Evolutionary conservation across 305 asterid genomes (phyloP).

Genomic region (Solanum chacoense): DNA sequence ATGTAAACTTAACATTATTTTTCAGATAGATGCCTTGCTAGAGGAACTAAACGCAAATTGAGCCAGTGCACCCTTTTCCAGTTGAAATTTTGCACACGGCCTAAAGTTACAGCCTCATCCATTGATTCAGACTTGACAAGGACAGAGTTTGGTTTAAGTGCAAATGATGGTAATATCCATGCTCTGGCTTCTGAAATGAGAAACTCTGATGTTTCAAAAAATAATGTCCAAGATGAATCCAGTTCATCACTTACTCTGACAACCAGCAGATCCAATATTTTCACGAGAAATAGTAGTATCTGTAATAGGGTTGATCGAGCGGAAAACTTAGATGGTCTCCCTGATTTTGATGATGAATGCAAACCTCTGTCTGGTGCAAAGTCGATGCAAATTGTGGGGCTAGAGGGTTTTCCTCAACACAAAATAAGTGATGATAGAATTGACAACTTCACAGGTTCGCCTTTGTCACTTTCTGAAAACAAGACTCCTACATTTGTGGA

Average conservation of each 20-base stretch:
- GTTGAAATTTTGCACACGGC: constrained; percentile 47
- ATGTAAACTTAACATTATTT: constrained; percentile 1
- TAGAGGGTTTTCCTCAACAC: constrained; percentile 14
- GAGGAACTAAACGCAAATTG: constrained; percentile 66
- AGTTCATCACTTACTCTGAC: constrained; percentile 4
- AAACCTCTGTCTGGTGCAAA: background rate
- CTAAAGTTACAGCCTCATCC: constrained; percentile 27
- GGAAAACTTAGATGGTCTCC: constrained; percentile 18
- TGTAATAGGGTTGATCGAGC: constrained; percentile 6
- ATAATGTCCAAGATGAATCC: background rate
- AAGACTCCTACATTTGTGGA: constrained; percentile 20
- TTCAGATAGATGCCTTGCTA: constrained; percentile 67
- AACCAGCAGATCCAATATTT: background rate
- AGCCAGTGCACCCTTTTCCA: constrained; percentile 76
- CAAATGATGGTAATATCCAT: background rate
- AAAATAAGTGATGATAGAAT: constrained; percentile 12
- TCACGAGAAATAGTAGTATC: background rate
- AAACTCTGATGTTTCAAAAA: constrained; percentile 20
- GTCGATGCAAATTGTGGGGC: constrained; percentile 4
- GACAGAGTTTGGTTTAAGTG: constrained; percentile 5
- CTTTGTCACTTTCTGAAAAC: constrained; percentile 14
- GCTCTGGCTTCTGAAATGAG: constrained; percentile 10
- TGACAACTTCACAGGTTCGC: constrained; percentile 9
- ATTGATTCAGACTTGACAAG: constrained; percentile 11
- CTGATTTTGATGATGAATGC: constrained; percentile 9